These are phyloP conservation scores for Phytophthora crassamura DNA, from an alignment of 352 stramenopile species.

Conservation along the genomic window DNA sequence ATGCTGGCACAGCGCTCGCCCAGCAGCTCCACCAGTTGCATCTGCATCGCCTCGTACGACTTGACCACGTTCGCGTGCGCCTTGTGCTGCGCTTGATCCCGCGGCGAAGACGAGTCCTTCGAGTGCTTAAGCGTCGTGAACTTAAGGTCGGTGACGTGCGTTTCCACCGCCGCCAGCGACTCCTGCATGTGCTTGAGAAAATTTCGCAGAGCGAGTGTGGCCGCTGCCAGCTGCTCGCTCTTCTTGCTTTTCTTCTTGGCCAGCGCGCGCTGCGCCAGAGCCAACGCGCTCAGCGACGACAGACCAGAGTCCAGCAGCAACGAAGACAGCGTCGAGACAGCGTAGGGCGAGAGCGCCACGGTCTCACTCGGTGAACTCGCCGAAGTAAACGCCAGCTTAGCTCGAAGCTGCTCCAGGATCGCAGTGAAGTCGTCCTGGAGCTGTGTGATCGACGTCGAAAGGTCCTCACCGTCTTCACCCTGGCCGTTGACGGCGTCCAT, in stretches of 20 bases:
- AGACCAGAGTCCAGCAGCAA: conserved; percentile 68
- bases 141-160: conserved; percentile 40
- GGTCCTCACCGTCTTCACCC: conserved; percentile 13
- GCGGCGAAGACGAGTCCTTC: conserved; percentile 1
- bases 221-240: conserved; percentile 43
- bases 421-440: conserved; percentile 40
- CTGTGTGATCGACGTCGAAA: conserved; percentile 25
- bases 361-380: conserved; percentile 2
- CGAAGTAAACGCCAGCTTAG: conserved; percentile 23
- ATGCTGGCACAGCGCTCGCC: conserved; percentile 42
- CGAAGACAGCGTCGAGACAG: conserved; percentile 55
- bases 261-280: conserved; percentile 45
- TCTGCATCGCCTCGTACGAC: conserved; percentile 49
- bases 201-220: conserved; percentile 47
- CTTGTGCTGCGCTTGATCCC: conserved; percentile 34
- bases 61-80: conserved; percentile 44
- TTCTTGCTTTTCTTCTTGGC: conserved; percentile 79
- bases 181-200: conserved; percentile 75
- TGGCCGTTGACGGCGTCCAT: conserved; percentile 21
- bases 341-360: conserved; percentile 54
- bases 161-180: conserved; percentile 44
- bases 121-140: conserved; percentile 18
- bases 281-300: conserved; percentile 58
- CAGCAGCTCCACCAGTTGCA: conserved; percentile 42
- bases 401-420: conserved; percentile 34